Evolutionary conservation across 495 filamentous ascomycete genomes (phyloP), one percentile per base, ranked within the genome.

Genomic region (Platismatia glauca): DNA sequence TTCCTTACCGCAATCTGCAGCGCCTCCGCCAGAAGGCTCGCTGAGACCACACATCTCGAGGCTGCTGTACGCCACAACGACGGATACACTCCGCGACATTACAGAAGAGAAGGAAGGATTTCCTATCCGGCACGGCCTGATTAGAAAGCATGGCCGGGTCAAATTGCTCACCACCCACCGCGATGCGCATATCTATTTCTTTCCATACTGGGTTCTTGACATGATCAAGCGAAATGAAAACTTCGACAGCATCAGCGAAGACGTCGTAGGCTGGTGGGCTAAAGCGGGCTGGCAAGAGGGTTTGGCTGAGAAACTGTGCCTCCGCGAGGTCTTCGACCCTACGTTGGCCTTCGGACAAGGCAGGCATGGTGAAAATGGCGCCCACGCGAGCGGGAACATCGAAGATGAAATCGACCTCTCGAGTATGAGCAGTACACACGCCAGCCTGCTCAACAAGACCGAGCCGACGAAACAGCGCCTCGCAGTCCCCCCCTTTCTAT

Each of bases 251-350:
- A 83, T 99, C 59, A 87, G 88, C 58, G 94, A 99, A 74, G 95
- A 97, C 67, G 81, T 97, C 24, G 73, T 99, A 22, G 93, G 92
- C 16, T 95, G 87, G 86, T 95, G 91, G 92, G 90, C 91, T 16
- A 97, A 97, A 71, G 81, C 91, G 1, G 84, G 81, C 39, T 99
- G 94, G 94, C 92, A 97, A 73, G 77, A 82, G 29, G 88, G 90
- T 0, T 76, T 97, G 0, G 83, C 79, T 2, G 81, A 85, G 22
- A 97, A 96, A 73, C 79, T 97, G 11, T 81, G 84, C 4, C 73
- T 97, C 35, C 74, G 78, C 46, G 78, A 88, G 44, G 81, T 94
- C 43, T 79, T 95, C 57, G 72, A 77, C 39, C 64, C 70, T 34
- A 66, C 53, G 16, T 50, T 63, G 38, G 48, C 41, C 11, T 57